Base-by-base conservation (phyloP, 78 protist genomes). In the Dictyostelium purpureum region DNA sequence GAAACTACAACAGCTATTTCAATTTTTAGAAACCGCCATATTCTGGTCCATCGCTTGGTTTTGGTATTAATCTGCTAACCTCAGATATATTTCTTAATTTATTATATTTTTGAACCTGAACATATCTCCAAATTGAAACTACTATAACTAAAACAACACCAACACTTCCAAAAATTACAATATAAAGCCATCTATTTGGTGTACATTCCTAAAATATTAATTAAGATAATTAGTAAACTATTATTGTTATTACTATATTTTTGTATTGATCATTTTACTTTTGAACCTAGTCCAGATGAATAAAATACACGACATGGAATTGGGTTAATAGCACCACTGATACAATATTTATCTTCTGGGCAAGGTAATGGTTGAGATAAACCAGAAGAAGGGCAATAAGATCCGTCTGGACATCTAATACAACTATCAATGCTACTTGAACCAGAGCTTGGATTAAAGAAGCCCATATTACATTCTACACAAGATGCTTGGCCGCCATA, bases 11-110 rank as follows among this genome's bases (percentile, higher is more conserved):
- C n/a, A n/a, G n/a, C n/a, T n/a, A n/a, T n/a, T n/a, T 63, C 31
- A 16, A 28, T 65, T 54, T 54, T 83, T 70, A 71, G 59, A 67
- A 83, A 31, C 90, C 90, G 31, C 90, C 90, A 71, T 83, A 83
- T 57, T 83, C 90, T 54, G 90, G 90, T 40, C 90, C 90, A 56
- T 83, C 90, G 31, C 49, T 80, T 26, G 90, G 90, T 42, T 83
- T 83, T 37, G 90, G 90, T 56, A 83, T 83, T 43, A 83, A 74
- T 83, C 90, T 67, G 12, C 67, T 76, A 2, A 59, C 66, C 43
- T 83, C 90, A 33, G 42, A 28, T 21, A 12, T 4, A 10, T 40
- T 16, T 16, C 52, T 14, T 19, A 16, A 16, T 42, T 83, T 33
- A n/a, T 83, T 67, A 10, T 38, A 47, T 83, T 71, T 83, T 21